These are phyloP conservation scores for Fusarium chuoi DNA, from an alignment of 2,329 filamentous ascomycete species.

Conservation along the genomic window DNA sequence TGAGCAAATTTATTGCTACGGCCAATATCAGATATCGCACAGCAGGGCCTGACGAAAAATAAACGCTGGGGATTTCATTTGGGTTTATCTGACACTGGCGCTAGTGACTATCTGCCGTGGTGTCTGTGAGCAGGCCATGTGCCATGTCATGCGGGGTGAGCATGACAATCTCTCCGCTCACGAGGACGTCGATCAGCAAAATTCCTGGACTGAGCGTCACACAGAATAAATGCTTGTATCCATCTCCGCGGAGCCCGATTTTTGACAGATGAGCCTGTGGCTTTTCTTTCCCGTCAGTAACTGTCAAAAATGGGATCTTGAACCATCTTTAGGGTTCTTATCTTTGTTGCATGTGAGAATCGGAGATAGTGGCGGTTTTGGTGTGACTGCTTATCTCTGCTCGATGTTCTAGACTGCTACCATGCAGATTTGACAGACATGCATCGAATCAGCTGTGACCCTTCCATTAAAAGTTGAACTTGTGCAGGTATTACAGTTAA, in stretches of 20 bases:
- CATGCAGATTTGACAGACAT: rapidly evolving
- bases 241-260: background rate
- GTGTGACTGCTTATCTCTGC: background rate
- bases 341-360: background rate
- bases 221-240: background rate
- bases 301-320: background rate
- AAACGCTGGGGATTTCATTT: background rate
- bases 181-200: background rate
- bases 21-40: background rate
- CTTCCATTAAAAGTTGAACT: rapidly evolving
- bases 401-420: background rate
- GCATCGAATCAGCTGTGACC: too few species aligned
- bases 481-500: rapidly evolving
- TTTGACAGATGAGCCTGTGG: rapidly evolving
- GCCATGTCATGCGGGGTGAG: background rate
- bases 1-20: too few species aligned
- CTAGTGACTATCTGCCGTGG: background rate
- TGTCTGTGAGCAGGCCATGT: background rate
- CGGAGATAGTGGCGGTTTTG: background rate
- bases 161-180: background rate
- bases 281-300: rapidly evolving
- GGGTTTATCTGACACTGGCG: background rate
- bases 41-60: background rate
- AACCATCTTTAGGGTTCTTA: background rate
- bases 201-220: background rate